phyloP scores from a whole-genome alignment of 164 flowering plant genomes.

The Echeveria elegans region DNA sequence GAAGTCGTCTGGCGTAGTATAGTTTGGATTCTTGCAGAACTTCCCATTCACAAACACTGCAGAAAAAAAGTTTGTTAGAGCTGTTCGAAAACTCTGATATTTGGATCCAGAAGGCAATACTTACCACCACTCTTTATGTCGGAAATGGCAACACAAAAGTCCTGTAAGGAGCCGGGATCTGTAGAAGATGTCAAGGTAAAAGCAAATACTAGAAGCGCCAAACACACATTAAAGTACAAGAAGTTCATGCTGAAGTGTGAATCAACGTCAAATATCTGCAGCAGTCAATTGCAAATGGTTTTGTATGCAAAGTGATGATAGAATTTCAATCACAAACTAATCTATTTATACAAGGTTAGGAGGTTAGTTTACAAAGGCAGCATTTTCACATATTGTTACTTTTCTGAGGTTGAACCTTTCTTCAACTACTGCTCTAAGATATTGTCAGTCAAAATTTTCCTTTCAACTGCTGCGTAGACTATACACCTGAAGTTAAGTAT shows the following conservation, averaged over 20 bases:
- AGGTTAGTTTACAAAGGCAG: neutral
- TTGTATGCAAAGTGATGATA: neutral
- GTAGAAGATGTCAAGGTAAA: slow-evolving; percentile 3
- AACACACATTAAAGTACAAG: neutral
- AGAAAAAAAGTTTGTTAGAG: neutral
- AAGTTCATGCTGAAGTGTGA: neutral
- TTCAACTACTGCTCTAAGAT: neutral
- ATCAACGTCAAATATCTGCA: neutral
- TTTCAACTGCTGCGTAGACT: neutral
- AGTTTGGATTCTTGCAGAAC: slow-evolving; percentile 7
- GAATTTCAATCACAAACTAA: neutral
- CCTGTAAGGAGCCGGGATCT: slow-evolving; percentile 2
- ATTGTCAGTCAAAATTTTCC: neutral
- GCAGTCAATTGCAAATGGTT: neutral
- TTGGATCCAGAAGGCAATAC: neutral
- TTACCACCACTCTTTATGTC: slow-evolving; percentile 4
- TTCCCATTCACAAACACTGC: slow-evolving; percentile 10
- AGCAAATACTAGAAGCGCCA: slow-evolving; percentile 1
- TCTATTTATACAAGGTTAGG: neutral
- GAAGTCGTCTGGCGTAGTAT: slow-evolving; percentile 4
- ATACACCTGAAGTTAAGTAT: neutral
- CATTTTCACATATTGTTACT: neutral
- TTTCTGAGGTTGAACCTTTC: neutral
- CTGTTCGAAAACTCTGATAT: neutral
- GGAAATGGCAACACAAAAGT: slow-evolving; percentile 8